Conservation (phyloP, 768 basidiomycete genomes). For the Leucocoprinus birnbaumii region DNA sequence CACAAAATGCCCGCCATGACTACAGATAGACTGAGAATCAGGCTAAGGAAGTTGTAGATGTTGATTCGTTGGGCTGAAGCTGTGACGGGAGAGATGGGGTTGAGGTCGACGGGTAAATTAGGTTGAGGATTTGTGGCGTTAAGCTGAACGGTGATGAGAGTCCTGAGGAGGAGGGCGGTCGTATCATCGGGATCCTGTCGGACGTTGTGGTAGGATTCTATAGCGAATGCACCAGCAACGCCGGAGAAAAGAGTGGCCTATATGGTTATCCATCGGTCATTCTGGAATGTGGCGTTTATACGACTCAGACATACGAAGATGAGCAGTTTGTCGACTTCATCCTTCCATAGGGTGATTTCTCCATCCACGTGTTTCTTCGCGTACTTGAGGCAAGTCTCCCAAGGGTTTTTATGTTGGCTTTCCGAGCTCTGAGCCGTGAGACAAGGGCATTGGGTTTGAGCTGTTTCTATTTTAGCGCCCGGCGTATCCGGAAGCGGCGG, state of each 20-base stretch:
- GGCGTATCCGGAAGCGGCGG: no score
- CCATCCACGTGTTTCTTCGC: conserved; percentile 6
- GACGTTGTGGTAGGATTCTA: conserved; percentile 21
- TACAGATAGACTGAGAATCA: conserved; percentile 14
- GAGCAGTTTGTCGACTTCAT: conserved; percentile 12
- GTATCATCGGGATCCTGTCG: conserved; percentile 16
- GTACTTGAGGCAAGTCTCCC: background rate
- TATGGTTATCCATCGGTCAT: background rate
- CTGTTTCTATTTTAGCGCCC: no score
- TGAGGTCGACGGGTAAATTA: background rate
- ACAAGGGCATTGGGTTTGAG: no score
- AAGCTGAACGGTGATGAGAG: conserved; percentile 7
- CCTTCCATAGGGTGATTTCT: conserved; percentile 5
- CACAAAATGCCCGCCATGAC: conserved; percentile 16
- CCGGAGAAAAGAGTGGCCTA: conserved; percentile 22
- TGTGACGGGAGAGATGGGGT: background rate
- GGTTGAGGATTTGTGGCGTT: conserved; percentile 14
- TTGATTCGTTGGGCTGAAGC: conserved; percentile 10
- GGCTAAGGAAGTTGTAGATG: conserved; percentile 15
- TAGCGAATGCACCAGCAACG: conserved; percentile 22
- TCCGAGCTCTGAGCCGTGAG: no score
- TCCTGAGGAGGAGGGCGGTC: conserved; percentile 11
- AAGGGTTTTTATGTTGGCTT: conserved; percentile 6
- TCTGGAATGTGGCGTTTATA: no score
- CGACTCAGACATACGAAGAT: background rate